Evolutionary conservation across 257 asterid species (phyloP).

Genomic region (Leonotis leonurus): DNA sequence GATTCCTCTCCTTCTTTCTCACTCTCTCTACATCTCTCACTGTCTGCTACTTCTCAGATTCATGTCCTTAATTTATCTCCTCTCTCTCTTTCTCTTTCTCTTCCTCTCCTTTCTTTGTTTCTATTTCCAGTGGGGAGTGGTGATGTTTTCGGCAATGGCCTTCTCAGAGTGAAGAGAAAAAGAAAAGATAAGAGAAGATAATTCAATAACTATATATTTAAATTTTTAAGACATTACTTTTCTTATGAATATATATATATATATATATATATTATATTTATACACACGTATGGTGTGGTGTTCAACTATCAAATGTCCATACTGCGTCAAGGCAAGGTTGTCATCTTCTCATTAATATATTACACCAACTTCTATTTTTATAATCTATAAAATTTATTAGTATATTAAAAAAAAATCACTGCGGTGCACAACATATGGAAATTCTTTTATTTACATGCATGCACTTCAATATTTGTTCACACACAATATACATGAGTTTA

Average conservation of each 20-base stretch:
- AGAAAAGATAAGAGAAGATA: too few relatives aligned
- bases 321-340: background rate
- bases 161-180: slow-evolving; percentile 1
- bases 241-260: slow-evolving; percentile 6
- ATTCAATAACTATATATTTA: background rate
- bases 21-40: background rate
- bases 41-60: slow-evolving; percentile 43
- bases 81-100: slow-evolving; percentile 25
- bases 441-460: too few relatives aligned
- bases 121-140: background rate
- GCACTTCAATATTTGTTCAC: too few relatives aligned
- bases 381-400: too few relatives aligned
- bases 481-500: too few relatives aligned
- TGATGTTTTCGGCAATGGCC: slow-evolving; percentile 28
- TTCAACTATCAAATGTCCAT: background rate
- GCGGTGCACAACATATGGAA: too few relatives aligned
- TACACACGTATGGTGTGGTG: background rate
- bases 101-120: slow-evolving; percentile 13
- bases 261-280: too few relatives aligned
- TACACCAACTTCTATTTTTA: too few relatives aligned
- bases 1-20: slow-evolving; percentile 16
- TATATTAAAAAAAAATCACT: too few relatives aligned
- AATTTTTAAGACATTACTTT: background rate
- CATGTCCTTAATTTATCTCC: too few relatives aligned
- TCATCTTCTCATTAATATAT: background rate